phyloP scores from a whole-genome alignment of 768 basidiomycete genomes.

The Paxillus involutus region DNA sequence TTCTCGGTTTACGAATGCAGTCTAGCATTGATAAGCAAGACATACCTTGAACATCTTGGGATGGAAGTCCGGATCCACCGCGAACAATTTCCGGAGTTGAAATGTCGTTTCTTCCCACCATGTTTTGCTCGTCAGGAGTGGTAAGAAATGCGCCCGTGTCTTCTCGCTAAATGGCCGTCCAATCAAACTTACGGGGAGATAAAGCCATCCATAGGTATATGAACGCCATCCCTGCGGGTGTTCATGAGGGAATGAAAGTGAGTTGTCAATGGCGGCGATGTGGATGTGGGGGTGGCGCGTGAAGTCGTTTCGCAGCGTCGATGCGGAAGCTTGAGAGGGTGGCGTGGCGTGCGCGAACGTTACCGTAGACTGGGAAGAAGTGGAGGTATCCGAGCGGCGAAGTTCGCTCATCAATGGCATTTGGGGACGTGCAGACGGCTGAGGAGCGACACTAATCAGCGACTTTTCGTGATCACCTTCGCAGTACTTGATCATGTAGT shows the following conservation, averaged over 20 bases:
- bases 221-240: constrained; percentile 81
- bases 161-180: constrained; percentile 83
- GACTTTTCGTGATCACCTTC: constrained; percentile 78
- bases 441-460: constrained; percentile 76
- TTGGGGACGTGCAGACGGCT: constrained; percentile 60
- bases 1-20: constrained; percentile 4
- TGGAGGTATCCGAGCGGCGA: constrained; percentile 44
- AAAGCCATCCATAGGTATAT: constrained; percentile 88
- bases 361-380: constrained; percentile 38
- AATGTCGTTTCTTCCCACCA: constrained; percentile 93
- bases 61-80: constrained; percentile 83
- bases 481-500: constrained; percentile 92
- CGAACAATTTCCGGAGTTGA: constrained; percentile 74
- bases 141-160: constrained; percentile 80
- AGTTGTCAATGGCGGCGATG: constrained; percentile 93
- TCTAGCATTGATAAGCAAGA: constrained; percentile 4
- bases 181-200: constrained; percentile 81
- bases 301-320: constrained; percentile 39
- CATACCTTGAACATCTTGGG: constrained; percentile 85
- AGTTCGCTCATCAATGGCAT: constrained; percentile 78
- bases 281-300: constrained; percentile 78
- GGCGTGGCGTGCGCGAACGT: constrained; percentile 39
- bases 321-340: constrained; percentile 32
- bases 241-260: constrained; percentile 88
- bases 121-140: constrained; percentile 73